A percentile compares a stretch with the other conserved stretches of the same genome.
Evolutionary conservation across 169 alveolate species (phyloP).

Genomic region (Plasmodium blacklocki): DNA sequence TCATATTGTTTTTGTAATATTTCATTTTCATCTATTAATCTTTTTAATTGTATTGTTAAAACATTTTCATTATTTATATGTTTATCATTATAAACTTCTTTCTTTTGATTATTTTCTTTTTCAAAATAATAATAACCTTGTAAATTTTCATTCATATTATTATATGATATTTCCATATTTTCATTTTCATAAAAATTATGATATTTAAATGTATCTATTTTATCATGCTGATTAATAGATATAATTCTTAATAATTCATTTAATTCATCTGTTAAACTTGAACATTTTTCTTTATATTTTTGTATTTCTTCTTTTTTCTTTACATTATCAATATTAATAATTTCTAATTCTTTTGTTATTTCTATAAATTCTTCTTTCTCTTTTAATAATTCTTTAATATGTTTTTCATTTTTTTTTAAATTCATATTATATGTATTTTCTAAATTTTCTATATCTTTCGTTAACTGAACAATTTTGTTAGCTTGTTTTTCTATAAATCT

Average conservation of each 20-base stretch:
- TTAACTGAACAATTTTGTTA: background rate
- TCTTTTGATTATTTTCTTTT: no score
- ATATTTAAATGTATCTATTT: background rate
- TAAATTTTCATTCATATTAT: background rate
- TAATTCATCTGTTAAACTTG: conserved; percentile 28
- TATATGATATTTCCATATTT: background rate
- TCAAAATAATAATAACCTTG: background rate
- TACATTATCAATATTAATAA: conserved; percentile 23
- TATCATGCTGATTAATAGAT: background rate
- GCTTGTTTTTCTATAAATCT: conserved; percentile 14
- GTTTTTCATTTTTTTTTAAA: conserved; percentile 11
- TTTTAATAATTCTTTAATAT: conserved; percentile 15
- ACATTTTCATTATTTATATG: background rate
- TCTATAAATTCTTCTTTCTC: conserved; percentile 41
- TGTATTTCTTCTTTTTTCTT: conserved; percentile 44
- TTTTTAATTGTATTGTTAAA: background rate
- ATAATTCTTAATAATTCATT: conserved; percentile 21
- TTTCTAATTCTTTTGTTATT: conserved; percentile 18
- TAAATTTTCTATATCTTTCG: conserved; percentile 3
- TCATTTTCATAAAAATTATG: conserved; percentile 9
- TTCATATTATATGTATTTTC: conserved; percentile 15
- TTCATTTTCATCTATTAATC: conserved; percentile 23
- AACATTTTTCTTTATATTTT: conserved; percentile 31
- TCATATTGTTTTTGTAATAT: conserved; percentile 5
- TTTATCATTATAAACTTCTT: background rate